Conservation (phyloP, 306 rosid species). For the Corylus americana region DNA sequence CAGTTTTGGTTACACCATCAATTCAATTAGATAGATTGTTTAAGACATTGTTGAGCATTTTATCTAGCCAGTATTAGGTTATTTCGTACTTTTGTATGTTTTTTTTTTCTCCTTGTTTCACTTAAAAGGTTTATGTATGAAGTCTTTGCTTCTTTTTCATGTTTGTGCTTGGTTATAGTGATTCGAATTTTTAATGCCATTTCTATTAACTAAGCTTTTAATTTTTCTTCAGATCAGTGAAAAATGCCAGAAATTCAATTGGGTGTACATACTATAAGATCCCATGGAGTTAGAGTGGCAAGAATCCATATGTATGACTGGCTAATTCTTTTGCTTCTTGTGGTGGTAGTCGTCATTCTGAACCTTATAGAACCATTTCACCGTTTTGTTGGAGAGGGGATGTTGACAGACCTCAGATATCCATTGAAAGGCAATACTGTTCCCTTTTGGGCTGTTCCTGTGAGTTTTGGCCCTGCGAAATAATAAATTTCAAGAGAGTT, state of each 20-base stretch:
- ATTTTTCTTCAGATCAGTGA: constrained; percentile 31
- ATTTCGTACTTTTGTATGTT: neutral
- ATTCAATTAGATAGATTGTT: neutral
- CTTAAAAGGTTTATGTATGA: neutral
- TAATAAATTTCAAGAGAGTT: neutral
- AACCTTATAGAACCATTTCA: constrained; percentile 83
- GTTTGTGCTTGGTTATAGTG: constrained; percentile 7
- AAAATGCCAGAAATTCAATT: constrained; percentile 80
- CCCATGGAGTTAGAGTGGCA: constrained; percentile 73
- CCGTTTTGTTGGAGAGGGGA: constrained; percentile 85
- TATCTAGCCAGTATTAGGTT: neutral
- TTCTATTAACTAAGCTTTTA: constrained; percentile 18
- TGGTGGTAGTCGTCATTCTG: constrained; percentile 51
- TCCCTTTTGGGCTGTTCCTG: constrained; percentile 94
- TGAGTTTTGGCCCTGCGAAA: constrained; percentile 35
- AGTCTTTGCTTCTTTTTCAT: neutral
- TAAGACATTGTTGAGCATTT: neutral
- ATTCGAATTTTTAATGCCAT: neutral
- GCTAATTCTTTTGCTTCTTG: constrained; percentile 77
- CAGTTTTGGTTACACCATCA: neutral
- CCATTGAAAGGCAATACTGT: constrained; percentile 74
- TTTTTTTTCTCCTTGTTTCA: neutral
- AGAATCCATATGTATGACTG: constrained; percentile 81
- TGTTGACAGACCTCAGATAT: constrained; percentile 82
- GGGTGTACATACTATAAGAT: constrained; percentile 68